A percentile compares a stretch with the other conserved stretches of the same genome.
phyloP scores from a whole-genome alignment of 2,329 filamentous ascomycete genomes.

The Penicillium sp. region DNA sequence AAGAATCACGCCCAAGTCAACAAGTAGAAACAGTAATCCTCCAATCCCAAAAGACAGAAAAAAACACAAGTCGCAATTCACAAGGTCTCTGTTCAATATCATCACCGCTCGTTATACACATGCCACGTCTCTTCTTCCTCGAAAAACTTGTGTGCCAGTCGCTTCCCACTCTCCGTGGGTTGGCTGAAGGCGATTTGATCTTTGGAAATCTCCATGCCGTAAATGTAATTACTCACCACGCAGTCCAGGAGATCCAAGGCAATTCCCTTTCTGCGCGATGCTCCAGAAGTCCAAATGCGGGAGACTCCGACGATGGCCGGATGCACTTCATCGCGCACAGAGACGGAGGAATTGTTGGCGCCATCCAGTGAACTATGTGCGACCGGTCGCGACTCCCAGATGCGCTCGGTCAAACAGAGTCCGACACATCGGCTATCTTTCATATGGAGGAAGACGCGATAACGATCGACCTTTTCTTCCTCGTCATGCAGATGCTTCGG shows the following conservation, averaged over 20 bases:
- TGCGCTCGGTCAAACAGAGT: conserved; percentile 56
- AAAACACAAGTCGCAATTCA: conserved; percentile 3
- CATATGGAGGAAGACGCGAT: conserved; percentile 58
- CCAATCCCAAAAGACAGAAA: conserved; percentile 1
- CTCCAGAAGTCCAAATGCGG: conserved; percentile 58
- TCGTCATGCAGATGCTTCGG: conserved; percentile 35
- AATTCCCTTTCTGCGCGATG: conserved; percentile 52
- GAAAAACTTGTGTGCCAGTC: conserved; percentile 55
- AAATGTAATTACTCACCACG: conserved; percentile 51
- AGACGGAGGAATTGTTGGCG: conserved; percentile 40
- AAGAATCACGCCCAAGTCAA: neutral
- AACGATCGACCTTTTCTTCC: conserved; percentile 45
- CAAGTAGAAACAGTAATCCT: conserved; percentile 1
- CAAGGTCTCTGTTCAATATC: conserved; percentile 1
- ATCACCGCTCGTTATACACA: conserved; percentile 50
- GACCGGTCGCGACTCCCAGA: conserved; percentile 52
- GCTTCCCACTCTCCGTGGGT: conserved; percentile 57
- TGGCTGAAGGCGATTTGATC: conserved; percentile 58
- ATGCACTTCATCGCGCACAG: conserved; percentile 39
- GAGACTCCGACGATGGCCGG: conserved; percentile 56
- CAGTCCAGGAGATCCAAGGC: conserved; percentile 54
- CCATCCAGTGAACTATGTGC: conserved; percentile 19
- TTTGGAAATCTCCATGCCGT: conserved; percentile 51
- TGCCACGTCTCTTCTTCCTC: conserved; percentile 52
- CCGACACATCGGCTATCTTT: conserved; percentile 57